These are phyloP conservation scores for Epicoccum nigrum DNA, from an alignment of 2,329 filamentous ascomycete species.

Conservation along the genomic window DNA sequence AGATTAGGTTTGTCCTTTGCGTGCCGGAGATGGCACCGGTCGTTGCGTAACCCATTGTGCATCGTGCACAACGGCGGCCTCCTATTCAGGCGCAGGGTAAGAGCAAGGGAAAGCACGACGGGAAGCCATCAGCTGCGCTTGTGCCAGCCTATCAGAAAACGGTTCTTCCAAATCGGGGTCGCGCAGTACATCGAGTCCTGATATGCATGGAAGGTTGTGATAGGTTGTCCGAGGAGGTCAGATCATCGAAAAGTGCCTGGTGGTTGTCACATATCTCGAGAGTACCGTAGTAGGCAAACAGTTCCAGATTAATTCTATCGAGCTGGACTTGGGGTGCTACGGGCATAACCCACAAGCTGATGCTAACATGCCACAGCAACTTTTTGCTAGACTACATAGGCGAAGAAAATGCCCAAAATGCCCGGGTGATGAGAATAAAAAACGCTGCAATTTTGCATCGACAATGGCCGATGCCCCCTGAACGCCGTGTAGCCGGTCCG, in stretches of 20 bases:
- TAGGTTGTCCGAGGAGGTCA: background rate
- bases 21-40: constrained; percentile 11
- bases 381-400: constrained; percentile 47
- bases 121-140: constrained; percentile 6
- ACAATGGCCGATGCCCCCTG: constrained; percentile 27
- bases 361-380: constrained; percentile 27
- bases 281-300: background rate
- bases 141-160: background rate
- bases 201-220: background rate
- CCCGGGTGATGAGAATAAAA: constrained; percentile 26
- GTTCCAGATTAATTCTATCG: background rate
- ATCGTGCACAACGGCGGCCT: constrained; percentile 6
- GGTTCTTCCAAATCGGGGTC: background rate
- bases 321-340: constrained; percentile 2
- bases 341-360: constrained; percentile 10
- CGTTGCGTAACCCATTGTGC: constrained; percentile 12
- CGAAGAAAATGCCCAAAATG: constrained; percentile 24
- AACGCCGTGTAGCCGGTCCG: constrained; percentile 42
- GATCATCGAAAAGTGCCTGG: background rate
- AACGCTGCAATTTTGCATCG: constrained; percentile 39
- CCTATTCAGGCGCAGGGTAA: constrained; percentile 5
- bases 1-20: constrained; percentile 26
- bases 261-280: background rate
- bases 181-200: background rate
- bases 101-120: constrained; percentile 11